Evolutionary conservation across 2,329 filamentous ascomycete genomes (phyloP), one percentile per base, ranked within the genome.

Genomic region (Pseudonectria foliicola): DNA sequence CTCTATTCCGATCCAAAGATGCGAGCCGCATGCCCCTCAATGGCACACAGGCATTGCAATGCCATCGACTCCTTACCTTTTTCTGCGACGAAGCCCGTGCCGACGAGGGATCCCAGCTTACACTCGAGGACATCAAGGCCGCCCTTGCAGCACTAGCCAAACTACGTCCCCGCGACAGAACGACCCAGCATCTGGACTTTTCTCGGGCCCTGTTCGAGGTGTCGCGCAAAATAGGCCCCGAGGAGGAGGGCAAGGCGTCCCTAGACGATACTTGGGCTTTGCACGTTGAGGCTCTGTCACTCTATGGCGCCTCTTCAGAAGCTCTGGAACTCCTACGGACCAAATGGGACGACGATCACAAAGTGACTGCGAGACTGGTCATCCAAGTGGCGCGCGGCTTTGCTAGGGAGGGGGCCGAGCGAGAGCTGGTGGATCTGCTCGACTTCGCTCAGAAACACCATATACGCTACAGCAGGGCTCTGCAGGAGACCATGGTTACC

Each of bases 41-140:
- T 58, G 68, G 76, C 48, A 70, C 80, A 27, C 82, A 92, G 49
- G 81, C 83, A 1, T 59, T 69, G 13, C 61, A 73, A 37, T 66
- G 70, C 37, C 57, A 56, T 10, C 59, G 70, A 26, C 76, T 86
- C 28, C 72, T 85, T 39, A 61, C 71, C 14, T 75, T 86, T 53
- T 64, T 86, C n/a, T 42, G 55, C 6, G 49, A 56, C 15, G 39
- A 46, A 16, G 13, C 38, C 24, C 27, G 38, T 29, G 29, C 40
- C n/a, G 35, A 36, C 12, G 18, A 27, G 7, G 21, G 33, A n/a
- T 12, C 37, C 18, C 60, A 70, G 44, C 59, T 61, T 23, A 46
- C 46, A 13, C 48, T 53, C 6, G 47, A 54, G 29, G 52, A 55
- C 7, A 50, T 50, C 12, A 60, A 56, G 37, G 60, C 55, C 34